phyloP scores from a whole-genome alignment of 352 stramenopile genomes.

The Aphanomyces cochlioides region DNA sequence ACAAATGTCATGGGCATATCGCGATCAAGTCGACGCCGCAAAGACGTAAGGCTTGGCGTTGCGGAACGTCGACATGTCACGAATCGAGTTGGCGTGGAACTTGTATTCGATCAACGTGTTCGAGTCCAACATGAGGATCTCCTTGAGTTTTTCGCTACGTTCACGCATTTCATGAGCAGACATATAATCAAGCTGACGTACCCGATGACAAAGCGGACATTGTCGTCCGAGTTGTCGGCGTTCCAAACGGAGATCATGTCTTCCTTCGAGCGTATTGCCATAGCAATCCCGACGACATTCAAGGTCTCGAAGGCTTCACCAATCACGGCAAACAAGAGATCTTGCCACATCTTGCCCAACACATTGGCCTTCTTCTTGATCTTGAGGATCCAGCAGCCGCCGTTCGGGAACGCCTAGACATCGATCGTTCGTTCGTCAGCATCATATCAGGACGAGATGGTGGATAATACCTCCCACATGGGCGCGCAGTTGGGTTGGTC shows the following conservation, averaged over 20 bases:
- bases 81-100: slow-evolving; percentile 89
- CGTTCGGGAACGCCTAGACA: slow-evolving; percentile 78
- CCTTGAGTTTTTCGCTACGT: slow-evolving; percentile 88
- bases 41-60: slow-evolving; percentile 92
- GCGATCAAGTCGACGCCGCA: slow-evolving; percentile 40
- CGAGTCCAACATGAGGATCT: slow-evolving; percentile 91
- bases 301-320: slow-evolving; percentile 89
- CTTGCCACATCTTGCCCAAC: slow-evolving; percentile 93
- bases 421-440: no score
- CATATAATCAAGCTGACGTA: slow-evolving; percentile 34
- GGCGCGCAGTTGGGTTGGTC: slow-evolving; percentile 82
- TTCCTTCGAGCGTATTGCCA: slow-evolving; percentile 91
- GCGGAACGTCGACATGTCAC: slow-evolving; percentile 92
- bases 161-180: slow-evolving; percentile 27
- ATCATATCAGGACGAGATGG: background rate
- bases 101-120: slow-evolving; percentile 95
- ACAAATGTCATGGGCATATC: no score
- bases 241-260: slow-evolving; percentile 94
- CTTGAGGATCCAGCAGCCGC: slow-evolving; percentile 93
- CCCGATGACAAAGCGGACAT: slow-evolving; percentile 76
- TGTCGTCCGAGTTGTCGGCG: slow-evolving; percentile 88
- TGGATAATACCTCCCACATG: slow-evolving; percentile 73
- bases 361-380: slow-evolving; percentile 94
- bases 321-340: slow-evolving; percentile 89
- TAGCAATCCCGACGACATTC: slow-evolving; percentile 90